phyloP scores from a whole-genome alignment of 129 eudicot genomes.

The Solidago caesia region DNA sequence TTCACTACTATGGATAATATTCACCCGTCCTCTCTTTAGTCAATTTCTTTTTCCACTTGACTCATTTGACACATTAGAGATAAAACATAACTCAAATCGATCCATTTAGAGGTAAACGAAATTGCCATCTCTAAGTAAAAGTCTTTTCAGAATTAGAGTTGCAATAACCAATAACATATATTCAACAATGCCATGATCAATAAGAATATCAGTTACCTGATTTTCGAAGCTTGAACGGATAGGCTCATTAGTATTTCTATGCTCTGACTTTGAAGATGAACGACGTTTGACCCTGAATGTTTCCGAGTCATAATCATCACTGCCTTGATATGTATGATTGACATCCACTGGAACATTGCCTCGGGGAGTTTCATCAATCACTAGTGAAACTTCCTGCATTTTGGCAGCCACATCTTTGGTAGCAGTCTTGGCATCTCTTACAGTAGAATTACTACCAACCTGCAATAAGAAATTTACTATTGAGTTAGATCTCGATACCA shows the following conservation, averaged over 20 bases:
- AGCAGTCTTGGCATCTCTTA: slow-evolving; percentile 10
- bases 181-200: background rate
- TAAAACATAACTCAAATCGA: background rate
- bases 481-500: slow-evolving; percentile 8
- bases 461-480: slow-evolving; percentile 14
- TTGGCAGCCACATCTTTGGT: slow-evolving; percentile 22
- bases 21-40: no score
- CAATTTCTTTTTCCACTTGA: no score
- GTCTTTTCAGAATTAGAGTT: no score
- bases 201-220: slow-evolving; percentile 50
- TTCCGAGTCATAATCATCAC: slow-evolving; percentile 82
- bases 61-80: background rate
- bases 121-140: no score
- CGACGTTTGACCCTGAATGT: slow-evolving; percentile 90
- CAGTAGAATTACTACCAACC: slow-evolving; percentile 35
- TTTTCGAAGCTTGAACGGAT: slow-evolving; percentile 35
- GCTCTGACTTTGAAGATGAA: slow-evolving; percentile 51
- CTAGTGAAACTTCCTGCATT: slow-evolving; percentile 27
- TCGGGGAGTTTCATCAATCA: slow-evolving; percentile 13
- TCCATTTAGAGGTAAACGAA: background rate
- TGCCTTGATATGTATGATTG: slow-evolving; percentile 44
- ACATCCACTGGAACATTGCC: slow-evolving; percentile 14
- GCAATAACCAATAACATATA: no score
- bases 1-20: no score
- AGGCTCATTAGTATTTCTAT: slow-evolving; percentile 33